Evolutionary conservation across 495 filamentous ascomycete genomes (phyloP).

Genomic region (Lineolata rhizophorae): DNA sequence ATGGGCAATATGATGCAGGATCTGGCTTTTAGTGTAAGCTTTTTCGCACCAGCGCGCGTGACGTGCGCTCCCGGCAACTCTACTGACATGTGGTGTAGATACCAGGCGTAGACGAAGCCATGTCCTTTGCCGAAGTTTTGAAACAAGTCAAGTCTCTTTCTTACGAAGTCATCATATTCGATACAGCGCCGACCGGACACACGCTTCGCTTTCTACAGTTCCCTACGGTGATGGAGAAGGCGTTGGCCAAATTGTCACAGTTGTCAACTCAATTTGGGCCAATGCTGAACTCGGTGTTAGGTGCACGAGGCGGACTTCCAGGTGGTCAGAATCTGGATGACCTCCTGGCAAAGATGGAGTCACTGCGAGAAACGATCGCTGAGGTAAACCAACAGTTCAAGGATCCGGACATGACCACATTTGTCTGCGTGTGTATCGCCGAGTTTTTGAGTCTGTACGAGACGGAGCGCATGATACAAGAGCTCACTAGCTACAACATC

Average conservation of each 20-base stretch:
- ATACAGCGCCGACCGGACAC: constrained; percentile 96
- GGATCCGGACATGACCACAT: constrained; percentile 85
- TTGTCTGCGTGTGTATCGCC: constrained; percentile 95
- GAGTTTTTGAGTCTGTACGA: constrained; percentile 96
- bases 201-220: constrained; percentile 98
- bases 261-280: constrained; percentile 86
- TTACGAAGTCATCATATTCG: constrained; percentile 97
- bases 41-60: constrained; percentile 1
- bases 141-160: constrained; percentile 99
- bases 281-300: constrained; percentile 83
- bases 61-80: background rate
- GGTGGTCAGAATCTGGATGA: constrained; percentile 80
- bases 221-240: constrained; percentile 94
- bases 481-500: constrained; percentile 79
- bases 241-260: constrained; percentile 86
- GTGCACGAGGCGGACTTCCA: constrained; percentile 60
- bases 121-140: constrained; percentile 97
- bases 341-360: constrained; percentile 83
- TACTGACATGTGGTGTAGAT: constrained; percentile 53
- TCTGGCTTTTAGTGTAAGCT: constrained; percentile 42
- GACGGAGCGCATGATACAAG: constrained; percentile 98
- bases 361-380: constrained; percentile 70
- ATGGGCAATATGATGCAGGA: constrained; percentile 60
- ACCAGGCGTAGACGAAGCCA: constrained; percentile 94
- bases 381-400: constrained; percentile 98